phyloP scores from a whole-genome alignment of 352 stramenopile genomes.

The Phytophthora podocarpi region DNA sequence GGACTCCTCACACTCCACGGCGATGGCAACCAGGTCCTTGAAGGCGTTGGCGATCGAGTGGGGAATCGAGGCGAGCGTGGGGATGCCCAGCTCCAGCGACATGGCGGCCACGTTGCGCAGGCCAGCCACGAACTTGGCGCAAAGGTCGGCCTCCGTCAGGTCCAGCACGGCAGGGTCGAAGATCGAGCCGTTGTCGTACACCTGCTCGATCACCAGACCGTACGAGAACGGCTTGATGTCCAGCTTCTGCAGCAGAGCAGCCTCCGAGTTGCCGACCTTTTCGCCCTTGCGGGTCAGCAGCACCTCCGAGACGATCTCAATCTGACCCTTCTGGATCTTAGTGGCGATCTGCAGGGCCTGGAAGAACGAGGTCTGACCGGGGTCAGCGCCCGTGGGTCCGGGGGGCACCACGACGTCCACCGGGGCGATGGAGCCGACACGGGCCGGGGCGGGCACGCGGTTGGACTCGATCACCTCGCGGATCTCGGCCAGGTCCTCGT shows the following conservation, averaged over 20 bases:
- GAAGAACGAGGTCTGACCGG: conserved; percentile 99
- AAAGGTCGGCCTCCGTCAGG: conserved; percentile 97
- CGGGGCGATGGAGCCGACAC: conserved; percentile 95
- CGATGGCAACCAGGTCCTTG: conserved; percentile 96
- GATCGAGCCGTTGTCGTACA: conserved; percentile 99
- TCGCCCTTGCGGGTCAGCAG: conserved; percentile 95
- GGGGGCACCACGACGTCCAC: conserved; percentile 97
- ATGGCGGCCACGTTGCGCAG: conserved; percentile 95
- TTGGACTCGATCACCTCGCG: conserved; percentile 89
- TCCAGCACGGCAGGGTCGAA: conserved; percentile 99
- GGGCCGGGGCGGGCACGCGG: conserved; percentile 95
- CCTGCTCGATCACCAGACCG: conserved; percentile 95
- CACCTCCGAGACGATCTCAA: conserved; percentile 99
- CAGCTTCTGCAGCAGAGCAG: conserved; percentile 98
- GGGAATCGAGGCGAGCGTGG: conserved; percentile 97
- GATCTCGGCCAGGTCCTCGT: conserved; percentile 95
- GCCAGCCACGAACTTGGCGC: conserved; percentile 95
- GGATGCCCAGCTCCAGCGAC: conserved; percentile 95
- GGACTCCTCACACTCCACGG: conserved; percentile 95
- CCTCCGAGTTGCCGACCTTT: conserved; percentile 98
- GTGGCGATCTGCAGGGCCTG: conserved; percentile 98
- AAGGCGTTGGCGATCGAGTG: conserved; percentile 99
- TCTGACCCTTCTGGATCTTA: conserved; percentile 99
- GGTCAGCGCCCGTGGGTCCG: conserved; percentile 98
- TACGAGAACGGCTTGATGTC: conserved; percentile 99